Base-by-base conservation (phyloP, 345 rosid species). In the Corchorus olitorius region DNA sequence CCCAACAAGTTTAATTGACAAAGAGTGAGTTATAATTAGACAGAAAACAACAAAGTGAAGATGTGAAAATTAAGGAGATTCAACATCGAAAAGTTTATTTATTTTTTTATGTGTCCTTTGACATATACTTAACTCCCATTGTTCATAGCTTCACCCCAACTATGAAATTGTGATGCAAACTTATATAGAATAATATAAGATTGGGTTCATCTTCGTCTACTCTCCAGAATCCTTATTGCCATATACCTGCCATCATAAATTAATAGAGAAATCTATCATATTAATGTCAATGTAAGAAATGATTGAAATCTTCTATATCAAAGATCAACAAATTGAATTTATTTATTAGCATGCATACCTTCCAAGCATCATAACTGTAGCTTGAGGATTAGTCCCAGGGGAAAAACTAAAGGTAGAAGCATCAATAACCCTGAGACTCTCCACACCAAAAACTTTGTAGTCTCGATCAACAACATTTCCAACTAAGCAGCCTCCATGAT, bases 321-420 rank as follows among this genome's bases (percentile, higher is more conserved):
- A 55, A 59, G 4, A 1, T 5, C 8, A 19, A 54, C 19, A 52
- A 16, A n/a, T 14, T 2, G 10, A n/a, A 35, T 1, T 0, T 9
- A 13, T 20, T 33, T 39, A 11, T 3, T 8, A 33, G 27, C 27
- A 27, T 27, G 19, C 43, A 27, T 81, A 92, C 94, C 97, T 90
- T 87, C 94, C 94, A 15, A 92, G 89, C 94, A 92, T 90, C 97
- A 92, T 90, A 41, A 90, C 80, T 19, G 97, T 88, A 16, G 94
- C 94, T 75, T 92, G 94, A 73, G 92, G 94, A 71, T 90, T 92
- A 19, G 97, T 88, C 20, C 94, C 92, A 0, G 94, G 94, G 0
- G 94, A 83, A n/a, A 63, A 35, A 16, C 73, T 71, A 81, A 88
- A 90, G 6, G 97, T 88, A 4, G 97, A 92, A 0, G 84, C 89